These are phyloP conservation scores for Salvia splendens DNA, from an alignment of 257 asterid species.

Conservation along the genomic window DNA sequence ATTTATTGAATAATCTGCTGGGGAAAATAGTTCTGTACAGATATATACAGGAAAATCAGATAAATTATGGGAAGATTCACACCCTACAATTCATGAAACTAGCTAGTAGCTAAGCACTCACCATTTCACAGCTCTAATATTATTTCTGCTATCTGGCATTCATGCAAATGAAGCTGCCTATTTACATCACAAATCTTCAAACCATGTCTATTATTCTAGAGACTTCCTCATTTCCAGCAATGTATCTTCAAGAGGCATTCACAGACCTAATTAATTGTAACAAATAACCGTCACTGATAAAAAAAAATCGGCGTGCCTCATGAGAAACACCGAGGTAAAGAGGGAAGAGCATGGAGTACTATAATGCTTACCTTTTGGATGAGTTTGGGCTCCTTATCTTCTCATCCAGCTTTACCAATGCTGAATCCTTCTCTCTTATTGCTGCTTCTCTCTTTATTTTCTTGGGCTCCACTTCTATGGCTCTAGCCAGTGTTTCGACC, in stretches of 20 bases:
- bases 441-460: conserved; percentile 71
- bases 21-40: conserved; percentile 31
- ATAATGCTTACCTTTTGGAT: conserved; percentile 45
- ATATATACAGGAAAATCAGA: conserved; percentile 31
- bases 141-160: not conserved
- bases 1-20: conserved; percentile 32
- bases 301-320: not conserved
- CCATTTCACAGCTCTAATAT: too few relatives aligned
- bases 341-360: not conserved
- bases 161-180: conserved; percentile 33
- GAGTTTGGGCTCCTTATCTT: conserved; percentile 44
- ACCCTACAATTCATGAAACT: not conserved
- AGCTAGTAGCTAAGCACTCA: conserved; percentile 1
- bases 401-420: conserved; percentile 39
- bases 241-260: conserved; percentile 42
- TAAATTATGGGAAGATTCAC: not conserved
- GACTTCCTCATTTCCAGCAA: conserved; percentile 10
- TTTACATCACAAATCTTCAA: conserved; percentile 31
- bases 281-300: conserved; percentile 13
- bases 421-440: conserved; percentile 52
- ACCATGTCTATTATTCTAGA: conserved; percentile 14
- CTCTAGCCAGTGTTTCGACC: conserved; percentile 62
- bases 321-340: not conserved
- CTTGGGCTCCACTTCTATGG: conserved; percentile 65
- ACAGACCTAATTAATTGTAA: conserved; percentile 38